Conservation (phyloP, 257 asterid species). For the Solanum lycopersicoides region DNA sequence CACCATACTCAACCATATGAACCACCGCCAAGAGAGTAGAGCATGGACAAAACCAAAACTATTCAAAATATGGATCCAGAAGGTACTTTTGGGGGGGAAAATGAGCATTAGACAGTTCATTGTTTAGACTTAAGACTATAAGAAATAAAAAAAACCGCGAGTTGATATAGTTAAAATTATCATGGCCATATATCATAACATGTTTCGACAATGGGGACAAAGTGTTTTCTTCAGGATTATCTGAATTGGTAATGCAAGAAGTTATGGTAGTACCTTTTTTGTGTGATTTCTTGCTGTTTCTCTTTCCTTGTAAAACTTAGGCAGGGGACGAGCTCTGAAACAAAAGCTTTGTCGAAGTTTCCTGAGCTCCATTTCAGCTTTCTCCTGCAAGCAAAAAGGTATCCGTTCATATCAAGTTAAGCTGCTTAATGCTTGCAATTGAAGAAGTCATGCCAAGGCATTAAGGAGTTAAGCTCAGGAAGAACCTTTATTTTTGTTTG, state of each 20-base stretch:
- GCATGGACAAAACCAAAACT: not conserved
- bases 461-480: not conserved
- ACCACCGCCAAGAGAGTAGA: not conserved
- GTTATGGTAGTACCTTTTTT: conserved; percentile 22
- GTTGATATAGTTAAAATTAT: not conserved
- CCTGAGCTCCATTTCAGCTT: conserved; percentile 57
- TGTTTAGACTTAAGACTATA: not conserved
- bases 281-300: conserved; percentile 26
- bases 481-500: conserved; percentile 59
- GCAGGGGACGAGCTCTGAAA: conserved; percentile 75
- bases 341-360: conserved; percentile 66
- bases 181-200: not conserved
- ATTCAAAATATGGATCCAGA: not conserved
- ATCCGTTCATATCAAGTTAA: not conserved
- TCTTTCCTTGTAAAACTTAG: conserved; percentile 59
- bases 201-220: not conserved
- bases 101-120: not conserved
- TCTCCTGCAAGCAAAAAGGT: conserved; percentile 42
- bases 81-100: not conserved
- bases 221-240: not conserved
- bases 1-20: not conserved
- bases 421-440: not conserved
- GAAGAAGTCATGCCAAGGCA: not conserved
- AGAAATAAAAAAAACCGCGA: not conserved
- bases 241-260: not conserved